Percentiles rank a stretch among this genome's conserved stretches.
These are phyloP conservation scores for Coemansia umbellata DNA, from an alignment of 192 early-diverging fungal genomes.

Conservation along the genomic window DNA sequence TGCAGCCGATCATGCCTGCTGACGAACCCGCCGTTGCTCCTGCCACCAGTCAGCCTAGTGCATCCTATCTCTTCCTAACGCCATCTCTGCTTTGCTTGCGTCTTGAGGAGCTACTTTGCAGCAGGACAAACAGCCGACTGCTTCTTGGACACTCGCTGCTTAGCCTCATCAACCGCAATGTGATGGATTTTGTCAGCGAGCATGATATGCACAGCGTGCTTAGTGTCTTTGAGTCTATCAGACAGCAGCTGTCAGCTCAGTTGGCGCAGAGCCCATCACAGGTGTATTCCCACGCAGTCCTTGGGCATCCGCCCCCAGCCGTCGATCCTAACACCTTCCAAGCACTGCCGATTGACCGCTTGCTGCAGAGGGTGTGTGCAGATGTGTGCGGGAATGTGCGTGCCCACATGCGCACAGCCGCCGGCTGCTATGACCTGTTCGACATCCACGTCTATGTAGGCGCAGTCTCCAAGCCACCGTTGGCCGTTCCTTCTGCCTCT, in stretches of 20 bases:
- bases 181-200: constrained; percentile 40
- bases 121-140: not conserved
- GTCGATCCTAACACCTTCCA: constrained; percentile 43
- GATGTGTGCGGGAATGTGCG: constrained; percentile 16
- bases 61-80: constrained; percentile 43
- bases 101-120: constrained; percentile 26
- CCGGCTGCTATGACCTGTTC: constrained; percentile 30
- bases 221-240: constrained; percentile 10
- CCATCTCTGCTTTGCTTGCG: constrained; percentile 34
- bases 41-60: not conserved
- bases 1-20: constrained; percentile 5
- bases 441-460: constrained; percentile 36
- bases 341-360: constrained; percentile 28
- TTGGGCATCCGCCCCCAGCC: constrained; percentile 17
- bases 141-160: constrained; percentile 44
- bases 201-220: constrained; percentile 18
- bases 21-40: constrained; percentile 1
- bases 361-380: constrained; percentile 30
- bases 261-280: constrained; percentile 10
- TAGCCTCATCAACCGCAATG: constrained; percentile 45
- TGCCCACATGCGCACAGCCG: constrained; percentile 34
- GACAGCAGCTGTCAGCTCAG: constrained; percentile 8
- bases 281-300: constrained; percentile 12
- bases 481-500: not conserved
- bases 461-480: constrained; percentile 11